A percentile compares a stretch with the other conserved stretches of the same genome.
These are phyloP conservation scores for Canariomyces notabilis DNA, from an alignment of 2,329 filamentous ascomycete species.

Conservation along the genomic window DNA sequence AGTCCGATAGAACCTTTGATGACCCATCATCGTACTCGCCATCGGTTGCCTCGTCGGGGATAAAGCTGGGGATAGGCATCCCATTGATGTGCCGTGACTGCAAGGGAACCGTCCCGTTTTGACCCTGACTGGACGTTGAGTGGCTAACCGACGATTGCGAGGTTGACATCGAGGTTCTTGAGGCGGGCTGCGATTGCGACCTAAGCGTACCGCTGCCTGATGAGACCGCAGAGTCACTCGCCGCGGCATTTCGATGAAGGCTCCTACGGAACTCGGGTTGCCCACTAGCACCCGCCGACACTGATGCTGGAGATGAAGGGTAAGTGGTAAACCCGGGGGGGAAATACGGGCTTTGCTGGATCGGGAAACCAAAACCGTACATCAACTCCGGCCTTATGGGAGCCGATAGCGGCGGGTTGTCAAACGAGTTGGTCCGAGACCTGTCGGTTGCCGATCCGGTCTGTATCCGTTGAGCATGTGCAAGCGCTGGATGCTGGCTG, in stretches of 20 bases:
- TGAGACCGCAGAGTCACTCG: constrained; percentile 44
- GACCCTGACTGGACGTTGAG: constrained; percentile 30
- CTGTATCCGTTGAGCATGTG: constrained; percentile 41
- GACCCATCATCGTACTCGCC: constrained; percentile 43
- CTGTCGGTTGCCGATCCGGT: constrained; percentile 40
- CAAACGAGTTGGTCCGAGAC: constrained; percentile 59
- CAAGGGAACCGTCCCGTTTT: constrained; percentile 34
- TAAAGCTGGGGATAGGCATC: constrained; percentile 50
- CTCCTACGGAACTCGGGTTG: constrained; percentile 52
- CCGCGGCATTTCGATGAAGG: constrained; percentile 48
- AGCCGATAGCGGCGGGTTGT: constrained; percentile 55
- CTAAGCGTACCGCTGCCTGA: constrained; percentile 52
- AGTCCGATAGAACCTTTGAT: constrained; percentile 37
- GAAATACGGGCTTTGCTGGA: constrained; percentile 41
- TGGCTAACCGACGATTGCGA: constrained; percentile 30
- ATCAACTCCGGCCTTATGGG: constrained; percentile 51
- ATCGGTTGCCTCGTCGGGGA: constrained; percentile 46
- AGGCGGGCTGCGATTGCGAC: constrained; percentile 63
- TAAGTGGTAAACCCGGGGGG: constrained; percentile 48
- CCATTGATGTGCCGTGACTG: constrained; percentile 43
- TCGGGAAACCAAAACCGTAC: constrained; percentile 46
- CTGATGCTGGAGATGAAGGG: constrained; percentile 51
- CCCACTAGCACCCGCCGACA: constrained; percentile 28
- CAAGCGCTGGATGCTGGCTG: constrained; percentile 39
- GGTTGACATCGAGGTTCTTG: constrained; percentile 37